These are phyloP conservation scores for Camellia granthamiana DNA, from an alignment of 148 eudicot species.

Conservation along the genomic window DNA sequence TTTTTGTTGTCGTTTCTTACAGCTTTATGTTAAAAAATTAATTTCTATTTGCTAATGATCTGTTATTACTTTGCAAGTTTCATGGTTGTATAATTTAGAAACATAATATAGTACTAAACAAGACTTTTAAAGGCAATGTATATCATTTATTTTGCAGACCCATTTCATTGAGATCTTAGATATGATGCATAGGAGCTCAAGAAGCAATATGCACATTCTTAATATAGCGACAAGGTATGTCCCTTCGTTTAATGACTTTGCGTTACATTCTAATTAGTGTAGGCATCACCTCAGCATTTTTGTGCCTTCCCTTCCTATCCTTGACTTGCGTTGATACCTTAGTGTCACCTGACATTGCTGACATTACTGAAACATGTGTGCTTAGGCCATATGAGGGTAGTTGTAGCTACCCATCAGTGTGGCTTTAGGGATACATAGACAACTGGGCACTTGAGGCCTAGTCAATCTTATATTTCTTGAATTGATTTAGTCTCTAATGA, in stretches of 20 bases:
- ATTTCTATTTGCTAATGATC: neutral
- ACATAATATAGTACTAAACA: neutral
- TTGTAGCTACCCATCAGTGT: neutral
- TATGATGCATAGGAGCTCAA: too few relatives aligned
- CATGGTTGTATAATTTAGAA: neutral
- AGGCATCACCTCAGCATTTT: too few relatives aligned
- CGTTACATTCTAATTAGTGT: too few relatives aligned
- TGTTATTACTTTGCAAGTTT: neutral
- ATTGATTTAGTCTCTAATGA: too few relatives aligned
- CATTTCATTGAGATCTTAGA: conserved; percentile 27
- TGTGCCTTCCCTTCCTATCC: too few relatives aligned
- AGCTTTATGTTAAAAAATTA: neutral
- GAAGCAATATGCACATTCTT: too few relatives aligned
- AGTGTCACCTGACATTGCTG: conserved; percentile 24
- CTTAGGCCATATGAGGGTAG: neutral
- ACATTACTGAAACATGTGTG: neutral
- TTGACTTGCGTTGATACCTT: too few relatives aligned
- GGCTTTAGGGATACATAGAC: neutral
- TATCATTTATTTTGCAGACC: conserved; percentile 34
- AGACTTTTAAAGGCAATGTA: neutral
- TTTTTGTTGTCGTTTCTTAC: neutral
- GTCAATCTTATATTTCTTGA: too few relatives aligned
- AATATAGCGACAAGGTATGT: too few relatives aligned
- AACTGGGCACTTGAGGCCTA: too few relatives aligned
- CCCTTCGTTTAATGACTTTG: too few relatives aligned